A percentile compares a stretch with the other conserved stretches of the same genome.
These are phyloP conservation scores for Corchorus capsularis DNA, from an alignment of 345 rosid genomes.

Conservation along the genomic window DNA sequence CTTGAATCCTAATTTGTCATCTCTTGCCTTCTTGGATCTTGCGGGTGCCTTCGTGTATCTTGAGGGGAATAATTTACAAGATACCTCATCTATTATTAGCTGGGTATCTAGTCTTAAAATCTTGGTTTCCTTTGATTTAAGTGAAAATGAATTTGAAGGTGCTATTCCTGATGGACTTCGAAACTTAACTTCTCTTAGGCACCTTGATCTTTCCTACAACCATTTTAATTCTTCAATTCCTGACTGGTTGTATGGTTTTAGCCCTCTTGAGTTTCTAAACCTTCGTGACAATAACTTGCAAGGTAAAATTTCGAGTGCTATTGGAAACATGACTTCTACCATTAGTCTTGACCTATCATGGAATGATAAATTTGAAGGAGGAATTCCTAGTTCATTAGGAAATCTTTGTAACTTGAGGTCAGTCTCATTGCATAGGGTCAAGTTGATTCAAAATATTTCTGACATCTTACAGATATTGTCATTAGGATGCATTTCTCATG, in stretches of 20 bases:
- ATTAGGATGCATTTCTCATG: neutral
- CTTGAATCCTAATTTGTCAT: neutral
- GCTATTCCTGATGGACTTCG: neutral
- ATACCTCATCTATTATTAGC: neutral
- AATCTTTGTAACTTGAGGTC: conserved; percentile 25
- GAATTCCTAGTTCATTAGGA: no score
- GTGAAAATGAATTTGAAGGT: neutral
- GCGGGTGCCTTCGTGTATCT: neutral
- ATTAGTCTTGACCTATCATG: conserved; percentile 36
- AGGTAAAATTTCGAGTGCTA: no score
- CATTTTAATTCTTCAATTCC: no score
- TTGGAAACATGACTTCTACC: no score
- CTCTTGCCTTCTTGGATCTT: conserved; percentile 42
- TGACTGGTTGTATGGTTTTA: no score
- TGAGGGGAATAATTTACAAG: neutral
- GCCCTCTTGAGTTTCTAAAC: no score
- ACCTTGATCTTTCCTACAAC: no score
- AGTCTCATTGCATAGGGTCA: conserved; percentile 39
- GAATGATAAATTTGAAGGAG: conserved; percentile 3
- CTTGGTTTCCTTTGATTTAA: conserved; percentile 18
- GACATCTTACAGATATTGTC: neutral
- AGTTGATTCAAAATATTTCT: conserved; percentile 32
- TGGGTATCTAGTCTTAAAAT: conserved; percentile 20
- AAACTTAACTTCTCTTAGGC: conserved; percentile 17
- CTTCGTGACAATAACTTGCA: no score